These are phyloP conservation scores for Pythium aristosporum DNA, from an alignment of 352 stramenopile genomes.

Conservation along the genomic window DNA sequence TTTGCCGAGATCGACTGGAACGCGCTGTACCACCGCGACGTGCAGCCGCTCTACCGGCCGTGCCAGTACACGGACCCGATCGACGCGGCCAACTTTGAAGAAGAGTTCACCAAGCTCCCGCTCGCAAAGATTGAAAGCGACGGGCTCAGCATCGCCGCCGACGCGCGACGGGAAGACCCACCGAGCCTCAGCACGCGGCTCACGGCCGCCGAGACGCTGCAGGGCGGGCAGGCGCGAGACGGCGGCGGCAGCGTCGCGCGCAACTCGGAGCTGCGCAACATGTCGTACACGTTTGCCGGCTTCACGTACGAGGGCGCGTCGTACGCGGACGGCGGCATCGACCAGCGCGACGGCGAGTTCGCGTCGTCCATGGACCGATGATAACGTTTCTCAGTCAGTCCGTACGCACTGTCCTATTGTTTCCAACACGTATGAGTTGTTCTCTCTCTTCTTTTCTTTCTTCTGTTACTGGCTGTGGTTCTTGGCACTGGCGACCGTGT, in stretches of 20 bases:
- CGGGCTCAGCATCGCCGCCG: slow-evolving; percentile 58
- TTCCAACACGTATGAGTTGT: too few species aligned
- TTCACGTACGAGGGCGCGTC: slow-evolving; percentile 82
- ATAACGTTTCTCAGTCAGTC: neutral
- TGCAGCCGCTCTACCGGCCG: slow-evolving; percentile 77
- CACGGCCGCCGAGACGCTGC: slow-evolving; percentile 15
- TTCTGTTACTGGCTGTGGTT: slow-evolving; percentile 1
- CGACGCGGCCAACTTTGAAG: slow-evolving; percentile 84
- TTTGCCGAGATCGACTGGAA: slow-evolving; percentile 85
- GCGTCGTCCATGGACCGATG: slow-evolving; percentile 11
- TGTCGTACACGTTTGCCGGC: slow-evolving; percentile 85
- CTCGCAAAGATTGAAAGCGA: slow-evolving; percentile 67
- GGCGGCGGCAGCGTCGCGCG: slow-evolving; percentile 31
- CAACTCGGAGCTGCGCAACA: slow-evolving; percentile 71
- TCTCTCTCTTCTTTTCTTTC: too few species aligned
- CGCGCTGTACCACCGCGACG: slow-evolving; percentile 67
- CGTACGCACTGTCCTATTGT: too few species aligned
- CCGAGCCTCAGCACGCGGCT: slow-evolving; percentile 19
- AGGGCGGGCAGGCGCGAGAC: neutral
- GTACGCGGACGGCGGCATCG: slow-evolving; percentile 27
- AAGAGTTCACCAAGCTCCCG: slow-evolving; percentile 83
- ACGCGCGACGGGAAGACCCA: slow-evolving; percentile 23
- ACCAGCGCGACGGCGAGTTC: slow-evolving; percentile 9
- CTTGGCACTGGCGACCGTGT: slow-evolving; percentile 65
- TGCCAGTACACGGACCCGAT: slow-evolving; percentile 82